Evolutionary conservation across 805 yeast genomes (phyloP).

Genomic region (Candida coquimbonensis): DNA sequence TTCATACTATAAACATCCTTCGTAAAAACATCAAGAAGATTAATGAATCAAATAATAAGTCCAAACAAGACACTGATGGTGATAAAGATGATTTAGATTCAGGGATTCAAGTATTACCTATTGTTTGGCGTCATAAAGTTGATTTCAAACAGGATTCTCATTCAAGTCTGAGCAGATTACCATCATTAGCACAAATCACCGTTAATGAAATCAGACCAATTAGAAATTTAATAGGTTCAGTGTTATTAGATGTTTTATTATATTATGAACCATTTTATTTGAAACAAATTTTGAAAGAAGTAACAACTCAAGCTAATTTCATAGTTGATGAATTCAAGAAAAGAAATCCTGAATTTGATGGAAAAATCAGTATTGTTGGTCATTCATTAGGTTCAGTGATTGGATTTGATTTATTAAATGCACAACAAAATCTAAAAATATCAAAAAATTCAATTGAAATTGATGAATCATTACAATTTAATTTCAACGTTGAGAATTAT

Average conservation of each 20-base stretch:
- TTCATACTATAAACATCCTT: constrained; percentile 71
- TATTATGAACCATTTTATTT: constrained; percentile 69
- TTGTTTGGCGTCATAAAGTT: constrained; percentile 82
- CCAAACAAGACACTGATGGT: not conserved
- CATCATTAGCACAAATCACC: constrained; percentile 64
- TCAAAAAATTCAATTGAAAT: not conserved
- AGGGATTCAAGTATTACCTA: constrained; percentile 78
- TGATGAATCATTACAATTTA: constrained; percentile 35
- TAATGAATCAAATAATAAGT: constrained; percentile 10
- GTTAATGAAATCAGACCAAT: constrained; percentile 72
- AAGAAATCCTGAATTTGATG: constrained; percentile 67
- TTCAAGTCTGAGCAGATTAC: constrained; percentile 37
- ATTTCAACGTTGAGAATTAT: constrained; percentile 66
- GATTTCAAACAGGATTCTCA: constrained; percentile 40
- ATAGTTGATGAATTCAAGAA: constrained; percentile 52
- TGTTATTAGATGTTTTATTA: constrained; percentile 73
- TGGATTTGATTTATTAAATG: constrained; percentile 57
- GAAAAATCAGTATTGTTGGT: constrained; percentile 77
- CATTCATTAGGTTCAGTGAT: constrained; percentile 92
- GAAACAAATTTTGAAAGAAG: constrained; percentile 53
- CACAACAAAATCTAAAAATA: not conserved
- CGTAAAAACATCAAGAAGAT: constrained; percentile 47
- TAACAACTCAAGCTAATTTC: constrained; percentile 54
- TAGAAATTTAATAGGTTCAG: constrained; percentile 78
- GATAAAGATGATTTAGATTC: constrained; percentile 37